phyloP scores from a whole-genome alignment of 176 grass and related monocot species.

The Musa troglodytarum region DNA sequence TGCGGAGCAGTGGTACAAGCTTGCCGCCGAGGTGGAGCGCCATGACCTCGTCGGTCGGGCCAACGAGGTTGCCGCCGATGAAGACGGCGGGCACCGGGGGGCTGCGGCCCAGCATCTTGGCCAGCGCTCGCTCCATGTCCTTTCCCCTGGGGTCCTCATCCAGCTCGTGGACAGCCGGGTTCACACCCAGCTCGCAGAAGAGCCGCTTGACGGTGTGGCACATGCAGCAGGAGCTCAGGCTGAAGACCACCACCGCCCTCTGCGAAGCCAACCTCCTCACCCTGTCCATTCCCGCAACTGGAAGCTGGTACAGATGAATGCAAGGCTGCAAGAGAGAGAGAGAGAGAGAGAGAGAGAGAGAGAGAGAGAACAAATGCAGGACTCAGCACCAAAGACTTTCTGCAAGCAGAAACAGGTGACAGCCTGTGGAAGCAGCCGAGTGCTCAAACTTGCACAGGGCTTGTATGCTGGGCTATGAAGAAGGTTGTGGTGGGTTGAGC shows the following conservation, averaged over 20 bases:
- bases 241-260: slow-evolving; percentile 22
- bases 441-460: too few relatives aligned
- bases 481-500: neutral
- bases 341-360: too few relatives aligned
- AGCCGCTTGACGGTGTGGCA: slow-evolving; percentile 23
- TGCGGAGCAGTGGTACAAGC: slow-evolving; percentile 12
- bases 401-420: too few relatives aligned
- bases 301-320: neutral
- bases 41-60: slow-evolving; percentile 19
- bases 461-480: too few relatives aligned
- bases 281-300: neutral
- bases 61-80: slow-evolving; percentile 19
- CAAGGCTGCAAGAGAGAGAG: too few relatives aligned
- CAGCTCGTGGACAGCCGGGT: slow-evolving; percentile 14
- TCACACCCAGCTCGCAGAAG: slow-evolving; percentile 16
- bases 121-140: slow-evolving; percentile 13
- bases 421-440: too few relatives aligned
- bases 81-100: slow-evolving; percentile 17
- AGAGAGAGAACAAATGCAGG: too few relatives aligned
- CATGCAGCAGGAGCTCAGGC: slow-evolving; percentile 24
- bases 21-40: slow-evolving; percentile 16
- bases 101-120: slow-evolving; percentile 5
- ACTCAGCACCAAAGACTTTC: too few relatives aligned
- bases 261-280: slow-evolving; percentile 10
- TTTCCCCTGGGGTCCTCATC: slow-evolving; percentile 22